phyloP scores from a whole-genome alignment of 2,329 filamentous ascomycete genomes.

The Colletotrichum phormii region DNA sequence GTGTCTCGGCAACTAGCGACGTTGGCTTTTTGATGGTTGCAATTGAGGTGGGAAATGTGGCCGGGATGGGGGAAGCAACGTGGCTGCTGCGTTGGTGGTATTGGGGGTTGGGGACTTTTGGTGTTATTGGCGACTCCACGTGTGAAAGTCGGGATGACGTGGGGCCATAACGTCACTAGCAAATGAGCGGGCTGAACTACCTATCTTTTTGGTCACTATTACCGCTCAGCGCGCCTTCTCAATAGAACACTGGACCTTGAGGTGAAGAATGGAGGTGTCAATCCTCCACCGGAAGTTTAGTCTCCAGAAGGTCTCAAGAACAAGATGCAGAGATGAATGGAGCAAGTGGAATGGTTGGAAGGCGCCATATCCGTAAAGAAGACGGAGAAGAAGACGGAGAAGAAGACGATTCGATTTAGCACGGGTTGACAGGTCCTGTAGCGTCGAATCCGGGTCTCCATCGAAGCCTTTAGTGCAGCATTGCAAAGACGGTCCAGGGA shows the following conservation, averaged over 20 bases:
- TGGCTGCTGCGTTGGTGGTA: not conserved
- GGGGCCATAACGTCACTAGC: constrained; percentile 25
- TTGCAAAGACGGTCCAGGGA: not conserved
- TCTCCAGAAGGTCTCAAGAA: not conserved
- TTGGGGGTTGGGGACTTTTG: not conserved
- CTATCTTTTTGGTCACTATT: not conserved
- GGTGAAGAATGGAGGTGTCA: not conserved
- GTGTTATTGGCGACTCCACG: constrained; percentile 23
- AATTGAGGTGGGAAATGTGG: not conserved
- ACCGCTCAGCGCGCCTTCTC: not conserved
- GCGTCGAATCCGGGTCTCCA: not conserved
- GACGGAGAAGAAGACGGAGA: not conserved
- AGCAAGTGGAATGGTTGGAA: not conserved
- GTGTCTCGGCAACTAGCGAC: not conserved
- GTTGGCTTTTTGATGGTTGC: not conserved
- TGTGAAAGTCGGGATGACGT: constrained; percentile 35
- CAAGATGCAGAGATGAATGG: not conserved
- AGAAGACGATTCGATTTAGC: not conserved
- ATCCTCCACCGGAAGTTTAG: not conserved
- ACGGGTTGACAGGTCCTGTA: not conserved
- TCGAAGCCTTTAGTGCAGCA: not conserved
- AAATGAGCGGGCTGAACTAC: constrained; percentile 19
- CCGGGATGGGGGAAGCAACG: not conserved
- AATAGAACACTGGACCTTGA: too few relatives aligned
- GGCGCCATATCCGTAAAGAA: not conserved